phyloP scores from a whole-genome alignment of 1,284 basidiomycete species.

The Caloboletus firmus region DNA sequence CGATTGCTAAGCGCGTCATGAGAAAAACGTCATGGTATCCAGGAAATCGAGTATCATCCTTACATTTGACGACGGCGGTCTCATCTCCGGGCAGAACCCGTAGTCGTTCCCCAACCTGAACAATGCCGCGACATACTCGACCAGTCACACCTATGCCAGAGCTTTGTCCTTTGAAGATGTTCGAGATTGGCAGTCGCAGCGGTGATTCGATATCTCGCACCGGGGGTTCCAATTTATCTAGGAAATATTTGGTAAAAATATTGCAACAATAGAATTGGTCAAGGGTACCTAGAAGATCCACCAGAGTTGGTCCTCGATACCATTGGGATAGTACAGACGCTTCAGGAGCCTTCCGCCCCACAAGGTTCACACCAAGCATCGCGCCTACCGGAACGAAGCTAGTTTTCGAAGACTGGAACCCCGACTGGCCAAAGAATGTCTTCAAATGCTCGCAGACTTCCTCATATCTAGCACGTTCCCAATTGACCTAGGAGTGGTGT shows the following conservation, averaged over 20 bases:
- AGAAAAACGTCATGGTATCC: conserved; percentile 10
- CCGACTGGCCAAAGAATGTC: conserved; percentile 85
- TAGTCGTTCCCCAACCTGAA: conserved; percentile 90
- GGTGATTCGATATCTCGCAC: conserved; percentile 75
- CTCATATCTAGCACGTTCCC: conserved; percentile 81
- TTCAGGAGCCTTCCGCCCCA: conserved; percentile 49
- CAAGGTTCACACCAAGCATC: conserved; percentile 88
- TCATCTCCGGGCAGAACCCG: conserved; percentile 92
- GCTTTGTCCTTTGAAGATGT: conserved; percentile 90
- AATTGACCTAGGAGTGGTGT: conserved; percentile 66
- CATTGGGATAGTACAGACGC: conserved; percentile 59
- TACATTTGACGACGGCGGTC: conserved; percentile 80
- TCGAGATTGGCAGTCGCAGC: conserved; percentile 87
- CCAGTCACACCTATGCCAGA: conserved; percentile 84
- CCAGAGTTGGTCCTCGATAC: conserved; percentile 87
- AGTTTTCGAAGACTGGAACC: conserved; percentile 79
- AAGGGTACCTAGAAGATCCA: conserved; percentile 75
- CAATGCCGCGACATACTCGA: conserved; percentile 83
- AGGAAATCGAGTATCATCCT: conserved; percentile 15
- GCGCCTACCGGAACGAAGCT: conserved; percentile 90
- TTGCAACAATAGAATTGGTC: not conserved
- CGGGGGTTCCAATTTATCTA: conserved; percentile 84
- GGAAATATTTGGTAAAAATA: not conserved
- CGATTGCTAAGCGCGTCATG: conserved; percentile 64
- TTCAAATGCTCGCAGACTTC: conserved; percentile 76